Percentiles rank a stretch among this genome's conserved stretches.
Conservation (phyloP, 495 filamentous ascomycete species). For the Margaritispora aquatica region DNA sequence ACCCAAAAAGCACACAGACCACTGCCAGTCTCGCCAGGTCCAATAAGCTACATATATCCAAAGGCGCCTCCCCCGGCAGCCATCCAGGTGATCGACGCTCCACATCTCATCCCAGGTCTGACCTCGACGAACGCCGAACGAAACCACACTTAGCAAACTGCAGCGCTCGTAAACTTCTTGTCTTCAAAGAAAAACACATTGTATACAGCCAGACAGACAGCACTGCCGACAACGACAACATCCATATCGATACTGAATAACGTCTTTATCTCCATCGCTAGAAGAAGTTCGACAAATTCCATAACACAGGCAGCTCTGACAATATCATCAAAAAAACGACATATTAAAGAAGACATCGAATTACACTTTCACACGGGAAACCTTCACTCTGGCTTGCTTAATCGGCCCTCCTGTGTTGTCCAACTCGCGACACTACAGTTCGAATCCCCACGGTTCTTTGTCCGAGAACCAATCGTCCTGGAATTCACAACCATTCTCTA, state of each 20-base stretch:
- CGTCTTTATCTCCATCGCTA: background rate
- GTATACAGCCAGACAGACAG: too few species aligned
- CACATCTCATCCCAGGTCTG: slow-evolving; percentile 24
- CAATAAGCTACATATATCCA: slow-evolving; percentile 26
- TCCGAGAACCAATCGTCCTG: slow-evolving; percentile 20
- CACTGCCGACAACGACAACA: background rate
- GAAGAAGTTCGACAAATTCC: too few species aligned
- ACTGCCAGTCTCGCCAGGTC: slow-evolving; percentile 7
- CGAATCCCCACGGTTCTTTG: background rate
- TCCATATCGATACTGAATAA: background rate
- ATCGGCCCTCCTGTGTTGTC: background rate
- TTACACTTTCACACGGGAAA: background rate
- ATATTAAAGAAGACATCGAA: too few species aligned
- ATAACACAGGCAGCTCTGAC: too few species aligned
- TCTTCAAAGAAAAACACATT: too few species aligned
- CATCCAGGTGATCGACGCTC: slow-evolving; percentile 30
- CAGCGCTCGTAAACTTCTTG: background rate
- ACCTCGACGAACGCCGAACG: slow-evolving; percentile 12
- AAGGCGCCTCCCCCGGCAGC: slow-evolving; percentile 27
- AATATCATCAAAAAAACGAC: too few species aligned
- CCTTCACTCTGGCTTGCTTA: background rate
- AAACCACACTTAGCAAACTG: background rate
- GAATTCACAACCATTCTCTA: slow-evolving; percentile 19
- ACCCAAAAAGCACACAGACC: slow-evolving; percentile 11
- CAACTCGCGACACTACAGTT: background rate